Conservation (phyloP, 441 rosid genomes). For the Pelargonium myrrhifolium region DNA sequence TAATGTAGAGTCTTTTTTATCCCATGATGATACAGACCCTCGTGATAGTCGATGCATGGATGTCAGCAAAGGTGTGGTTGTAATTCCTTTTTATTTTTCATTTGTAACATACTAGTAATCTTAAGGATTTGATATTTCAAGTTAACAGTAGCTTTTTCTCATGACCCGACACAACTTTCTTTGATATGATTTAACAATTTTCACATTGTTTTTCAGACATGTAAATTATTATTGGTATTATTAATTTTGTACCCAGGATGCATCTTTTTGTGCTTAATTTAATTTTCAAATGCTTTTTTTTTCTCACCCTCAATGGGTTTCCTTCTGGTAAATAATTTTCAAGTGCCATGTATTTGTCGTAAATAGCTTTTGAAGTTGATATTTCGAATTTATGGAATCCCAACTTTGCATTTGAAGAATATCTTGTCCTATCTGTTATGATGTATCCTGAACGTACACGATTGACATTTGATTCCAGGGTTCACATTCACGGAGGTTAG, state of each 20-base stretch:
- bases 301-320: background rate
- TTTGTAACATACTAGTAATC: background rate
- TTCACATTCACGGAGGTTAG: conserved; percentile 64
- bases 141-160: no score
- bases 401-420: no score
- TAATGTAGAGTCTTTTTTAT: conserved; percentile 71
- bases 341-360: background rate
- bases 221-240: no score
- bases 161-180: no score
- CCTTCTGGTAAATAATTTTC: background rate
- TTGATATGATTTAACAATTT: no score
- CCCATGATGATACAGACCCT: conserved; percentile 63
- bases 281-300: no score
- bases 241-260: no score
- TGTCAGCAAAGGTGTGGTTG: conserved; percentile 51
- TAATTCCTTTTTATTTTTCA: background rate
- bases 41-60: conserved; percentile 50
- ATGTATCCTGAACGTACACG: background rate
- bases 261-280: no score
- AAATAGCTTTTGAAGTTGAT: background rate
- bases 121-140: background rate
- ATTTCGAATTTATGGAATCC: background rate
- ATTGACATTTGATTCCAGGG: conserved; percentile 34
- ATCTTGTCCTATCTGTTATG: background rate
- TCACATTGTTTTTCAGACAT: no score